Base-by-base conservation (phyloP, 106 monocot genomes). In the Posidonia australis region DNA sequence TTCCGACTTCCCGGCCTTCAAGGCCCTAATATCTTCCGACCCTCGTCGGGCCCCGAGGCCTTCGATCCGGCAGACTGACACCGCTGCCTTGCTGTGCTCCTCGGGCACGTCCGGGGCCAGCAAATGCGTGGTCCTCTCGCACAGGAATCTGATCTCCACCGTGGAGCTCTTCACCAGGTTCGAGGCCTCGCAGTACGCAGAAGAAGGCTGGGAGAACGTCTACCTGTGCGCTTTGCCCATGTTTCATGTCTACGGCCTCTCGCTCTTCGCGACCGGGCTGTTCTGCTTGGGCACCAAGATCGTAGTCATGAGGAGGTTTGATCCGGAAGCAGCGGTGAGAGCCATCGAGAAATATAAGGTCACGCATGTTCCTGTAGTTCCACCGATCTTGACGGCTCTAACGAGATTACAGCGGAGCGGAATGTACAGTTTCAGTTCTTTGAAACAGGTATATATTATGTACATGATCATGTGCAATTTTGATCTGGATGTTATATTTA, bases 191-290 rank as follows among this genome's bases (percentile, higher is more conserved):
- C 82, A 67, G 60, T 84, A 87, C 21, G 17, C 27, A 3, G 27
- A 43, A 2, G 29, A 67, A 13, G 44, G 43, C 13, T 76, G 60
- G 55, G 63, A 78, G 45, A 84, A 88, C 44, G 87, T 92, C 42
- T 92, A 82, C 61, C 82, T 92, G 9, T 77, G 82, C 13, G 70
- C 64, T 0, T 13, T 92, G 11, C 92, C 92, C 0, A 92, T 92
- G 87, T 92, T 92, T 26, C 92, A 92, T 47, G 72, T 92, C 1
- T 87, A 84, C 27, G 92, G 92, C 0, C 59, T 92, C 9, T 79
- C 84, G 0, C 79, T 87, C 16, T 85, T 92, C 54, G 56, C 73
- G 10, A 69, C 80, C 5, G 92, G 87, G 10, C 73, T 87, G 19
- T 68, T 84, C 5, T 75, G 79, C 13, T 51, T 87, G 60, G 92